Percentiles rank a stretch among this genome's conserved stretches.
phyloP scores from a whole-genome alignment of 441 rosid genomes.

The Corymbia citriodora region DNA sequence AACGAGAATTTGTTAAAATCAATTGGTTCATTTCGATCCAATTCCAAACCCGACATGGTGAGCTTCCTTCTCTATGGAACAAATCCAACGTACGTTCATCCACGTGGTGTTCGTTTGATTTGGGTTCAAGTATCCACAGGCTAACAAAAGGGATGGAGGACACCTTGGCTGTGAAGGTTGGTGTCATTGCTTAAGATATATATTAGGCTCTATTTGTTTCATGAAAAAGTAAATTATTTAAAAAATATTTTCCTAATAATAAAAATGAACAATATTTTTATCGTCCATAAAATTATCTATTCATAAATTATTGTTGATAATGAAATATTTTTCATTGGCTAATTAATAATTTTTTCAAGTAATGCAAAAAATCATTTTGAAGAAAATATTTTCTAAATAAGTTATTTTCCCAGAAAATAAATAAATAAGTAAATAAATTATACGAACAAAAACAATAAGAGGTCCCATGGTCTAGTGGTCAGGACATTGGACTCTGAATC shows the following conservation, averaged over 20 bases:
- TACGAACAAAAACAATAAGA: background rate
- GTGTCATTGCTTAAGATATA: background rate
- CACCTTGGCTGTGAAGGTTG: background rate
- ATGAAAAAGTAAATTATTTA: rapidly evolving
- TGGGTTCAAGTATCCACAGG: background rate
- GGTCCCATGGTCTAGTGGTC: background rate
- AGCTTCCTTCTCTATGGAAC: background rate
- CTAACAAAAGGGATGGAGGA: background rate
- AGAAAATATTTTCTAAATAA: no score
- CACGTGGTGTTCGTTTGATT: background rate
- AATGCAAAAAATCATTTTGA: background rate
- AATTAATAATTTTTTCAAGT: no score
- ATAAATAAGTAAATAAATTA: rapidly evolving
- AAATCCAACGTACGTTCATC: background rate
- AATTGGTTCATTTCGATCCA: no score
- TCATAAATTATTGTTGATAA: background rate
- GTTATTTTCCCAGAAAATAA: no score
- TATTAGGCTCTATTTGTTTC: background rate
- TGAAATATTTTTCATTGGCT: background rate
- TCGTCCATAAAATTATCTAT: rapidly evolving
- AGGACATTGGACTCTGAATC: background rate
- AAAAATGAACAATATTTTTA: no score
- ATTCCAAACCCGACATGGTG: background rate
- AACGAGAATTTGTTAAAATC: background rate
- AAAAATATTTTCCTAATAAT: no score